Base-by-base conservation (phyloP, 108 stramenopile species). In the Discostella pseudostelligera region DNA sequence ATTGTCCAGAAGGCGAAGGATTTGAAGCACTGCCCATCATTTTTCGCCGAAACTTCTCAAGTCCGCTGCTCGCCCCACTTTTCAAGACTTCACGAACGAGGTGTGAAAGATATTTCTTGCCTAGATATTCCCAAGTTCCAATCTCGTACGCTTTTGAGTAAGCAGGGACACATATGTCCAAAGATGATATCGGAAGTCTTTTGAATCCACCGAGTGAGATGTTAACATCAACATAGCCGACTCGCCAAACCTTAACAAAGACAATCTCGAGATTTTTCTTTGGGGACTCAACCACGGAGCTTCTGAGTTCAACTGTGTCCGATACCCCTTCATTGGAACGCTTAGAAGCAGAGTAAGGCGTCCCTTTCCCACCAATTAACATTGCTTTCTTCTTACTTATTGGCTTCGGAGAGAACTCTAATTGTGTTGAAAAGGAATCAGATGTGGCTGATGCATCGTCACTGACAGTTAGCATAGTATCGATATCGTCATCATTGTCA, bases 211-310 rank as follows among this genome's bases (percentile, higher is more conserved):
- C 60, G 39, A 77, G 40, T 10, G 80, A 72, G 8, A 76, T n/a
- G 39, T 74, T 58, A 8, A 72, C 65, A 29, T 81, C 64, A 19
- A 81, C 60, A 56, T 81, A 42, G 0, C 80, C 80, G 22, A 81
- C 73, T 20, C 80, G 76, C 80, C 75, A 81, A 11, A 73, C 65
- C 24, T 81, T 81, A 65, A 81, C 67, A 39, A 81, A 72, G 51
- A 65, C 64, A n/a, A 71, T 32, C 43, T 81, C 79, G 44, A 42
- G 24, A 8, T 12, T 44, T 48, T 39, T 36, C n/a, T 35, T 8
- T 26, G 55, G 55, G 16, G 32, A 39, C 29, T 56, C 35, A 19
- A 19, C 25, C 32, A 24, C 21, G 21, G 59, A 20, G 21, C 40
- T 45, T 39, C 13, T 25, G 26, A 28, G 44, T 9, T 29, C 64